These are phyloP conservation scores for Bruguiera sexangula DNA, from an alignment of 345 rosid species.

Conservation along the genomic window DNA sequence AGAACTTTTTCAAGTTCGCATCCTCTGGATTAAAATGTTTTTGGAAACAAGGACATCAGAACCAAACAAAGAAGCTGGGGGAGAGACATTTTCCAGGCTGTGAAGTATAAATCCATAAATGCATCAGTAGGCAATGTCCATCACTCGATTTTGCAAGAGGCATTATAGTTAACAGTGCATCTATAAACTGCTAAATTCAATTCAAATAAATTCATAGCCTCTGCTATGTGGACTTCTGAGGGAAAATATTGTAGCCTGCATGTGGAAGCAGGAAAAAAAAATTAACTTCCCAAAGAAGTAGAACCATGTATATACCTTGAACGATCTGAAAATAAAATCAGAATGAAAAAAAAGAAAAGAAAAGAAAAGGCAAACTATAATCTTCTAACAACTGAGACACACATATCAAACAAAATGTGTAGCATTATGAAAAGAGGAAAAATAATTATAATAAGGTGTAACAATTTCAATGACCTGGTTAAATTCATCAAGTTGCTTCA, in stretches of 20 bases:
- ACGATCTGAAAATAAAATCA: slow-evolving; percentile 17
- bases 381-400: neutral
- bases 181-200: neutral
- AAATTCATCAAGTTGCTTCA: slow-evolving; percentile 67
- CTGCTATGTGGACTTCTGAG: neutral
- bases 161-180: slow-evolving; percentile 9
- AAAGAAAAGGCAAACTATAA: neutral
- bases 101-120: neutral
- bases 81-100: neutral
- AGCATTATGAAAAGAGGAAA: no score
- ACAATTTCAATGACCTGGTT: slow-evolving; percentile 55
- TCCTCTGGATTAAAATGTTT: slow-evolving; percentile 69
- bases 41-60: slow-evolving; percentile 37
- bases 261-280: neutral
- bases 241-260: neutral
- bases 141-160: neutral
- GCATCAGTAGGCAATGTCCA: no score
- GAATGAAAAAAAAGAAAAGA: neutral
- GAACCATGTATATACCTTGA: neutral
- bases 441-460: neutral
- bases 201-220: slow-evolving; percentile 3
- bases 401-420: no score
- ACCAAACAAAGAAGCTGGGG: slow-evolving; percentile 16
- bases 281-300: neutral
- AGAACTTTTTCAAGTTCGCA: slow-evolving; percentile 28